Evolutionary conservation across 805 yeast species (phyloP).

Genomic region (Tetrapisispora pingtungensis): DNA sequence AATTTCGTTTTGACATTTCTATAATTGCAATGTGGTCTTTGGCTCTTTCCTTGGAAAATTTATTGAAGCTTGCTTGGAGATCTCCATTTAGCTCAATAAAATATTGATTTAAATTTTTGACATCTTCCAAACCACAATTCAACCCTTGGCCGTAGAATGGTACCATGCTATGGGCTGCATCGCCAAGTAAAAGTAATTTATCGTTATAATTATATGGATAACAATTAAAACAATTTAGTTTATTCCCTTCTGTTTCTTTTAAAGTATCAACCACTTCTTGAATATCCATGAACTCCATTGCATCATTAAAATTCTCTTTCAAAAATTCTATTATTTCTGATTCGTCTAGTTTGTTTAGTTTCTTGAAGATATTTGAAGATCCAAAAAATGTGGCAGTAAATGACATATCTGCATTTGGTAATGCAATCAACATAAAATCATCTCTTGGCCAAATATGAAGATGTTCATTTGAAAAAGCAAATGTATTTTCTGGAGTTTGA

Average conservation of each 20-base stretch:
- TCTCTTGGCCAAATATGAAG: slow-evolving; percentile 91
- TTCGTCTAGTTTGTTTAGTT: slow-evolving; percentile 33
- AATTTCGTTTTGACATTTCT: slow-evolving; percentile 70
- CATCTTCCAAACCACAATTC: slow-evolving; percentile 94
- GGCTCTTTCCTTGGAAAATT: slow-evolving; percentile 47
- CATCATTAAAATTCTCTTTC: slow-evolving; percentile 59
- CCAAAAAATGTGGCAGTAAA: slow-evolving; percentile 87
- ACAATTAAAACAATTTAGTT: slow-evolving; percentile 65
- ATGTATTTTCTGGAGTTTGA: slow-evolving; percentile 36
- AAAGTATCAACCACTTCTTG: slow-evolving; percentile 42
- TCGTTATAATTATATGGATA: slow-evolving; percentile 56
- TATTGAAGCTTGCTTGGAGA: slow-evolving; percentile 40
- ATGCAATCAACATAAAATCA: slow-evolving; percentile 78
- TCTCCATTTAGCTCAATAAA: slow-evolving; percentile 32
- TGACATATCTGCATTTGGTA: slow-evolving; percentile 76
- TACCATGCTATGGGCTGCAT: slow-evolving; percentile 94
- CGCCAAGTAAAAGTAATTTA: slow-evolving; percentile 66
- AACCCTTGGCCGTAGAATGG: slow-evolving; percentile 98
- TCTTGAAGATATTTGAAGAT: slow-evolving; percentile 59
- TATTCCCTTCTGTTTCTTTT: slow-evolving; percentile 57
- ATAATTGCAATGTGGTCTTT: slow-evolving; percentile 67
- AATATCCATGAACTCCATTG: slow-evolving; percentile 54
- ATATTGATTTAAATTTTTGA: slow-evolving; percentile 50
- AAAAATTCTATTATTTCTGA: slow-evolving; percentile 45
- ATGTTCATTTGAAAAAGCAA: slow-evolving; percentile 58